These are phyloP conservation scores for Chalciporus sp. DNA, from an alignment of 1,284 basidiomycete genomes.

Conservation along the genomic window DNA sequence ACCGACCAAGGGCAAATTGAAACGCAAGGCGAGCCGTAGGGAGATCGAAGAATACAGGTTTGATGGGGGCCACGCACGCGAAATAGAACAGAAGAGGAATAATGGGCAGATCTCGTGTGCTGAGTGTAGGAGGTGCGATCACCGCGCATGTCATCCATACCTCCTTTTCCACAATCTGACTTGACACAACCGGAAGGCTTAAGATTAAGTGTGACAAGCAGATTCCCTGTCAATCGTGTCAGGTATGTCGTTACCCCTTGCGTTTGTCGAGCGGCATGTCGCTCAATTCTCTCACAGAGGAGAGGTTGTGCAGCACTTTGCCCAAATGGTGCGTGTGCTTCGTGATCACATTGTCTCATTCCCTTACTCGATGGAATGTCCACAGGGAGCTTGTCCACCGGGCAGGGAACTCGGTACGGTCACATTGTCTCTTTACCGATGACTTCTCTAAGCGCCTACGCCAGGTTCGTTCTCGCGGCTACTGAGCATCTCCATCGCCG, in stretches of 20 bases:
- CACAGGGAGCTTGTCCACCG: slow-evolving; percentile 60
- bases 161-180: slow-evolving; percentile 24
- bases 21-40: slow-evolving; percentile 46
- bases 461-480: slow-evolving; percentile 68
- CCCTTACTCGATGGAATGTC: slow-evolving; percentile 7
- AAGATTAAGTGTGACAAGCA: slow-evolving; percentile 79
- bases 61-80: slow-evolving; percentile 51
- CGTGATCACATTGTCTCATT: slow-evolving; percentile 2
- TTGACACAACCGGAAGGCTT: slow-evolving; percentile 44
- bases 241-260: slow-evolving; percentile 40
- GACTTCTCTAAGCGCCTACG: slow-evolving; percentile 6
- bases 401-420: slow-evolving; percentile 60
- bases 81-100: slow-evolving; percentile 56
- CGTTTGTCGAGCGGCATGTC: not conserved
- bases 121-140: slow-evolving; percentile 62
- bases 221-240: slow-evolving; percentile 71
- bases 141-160: slow-evolving; percentile 35
- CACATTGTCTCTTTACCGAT: slow-evolving; percentile 1
- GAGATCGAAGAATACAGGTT: slow-evolving; percentile 52
- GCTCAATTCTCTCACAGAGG: slow-evolving; percentile 38
- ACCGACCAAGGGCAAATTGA: slow-evolving; percentile 48
- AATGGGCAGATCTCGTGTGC: slow-evolving; percentile 61
- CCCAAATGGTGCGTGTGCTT: slow-evolving; percentile 61
- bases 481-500: slow-evolving; percentile 73
- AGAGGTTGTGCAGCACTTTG: slow-evolving; percentile 70